phyloP scores from a whole-genome alignment of 257 asterid species.

The Solanum dulcamara region DNA sequence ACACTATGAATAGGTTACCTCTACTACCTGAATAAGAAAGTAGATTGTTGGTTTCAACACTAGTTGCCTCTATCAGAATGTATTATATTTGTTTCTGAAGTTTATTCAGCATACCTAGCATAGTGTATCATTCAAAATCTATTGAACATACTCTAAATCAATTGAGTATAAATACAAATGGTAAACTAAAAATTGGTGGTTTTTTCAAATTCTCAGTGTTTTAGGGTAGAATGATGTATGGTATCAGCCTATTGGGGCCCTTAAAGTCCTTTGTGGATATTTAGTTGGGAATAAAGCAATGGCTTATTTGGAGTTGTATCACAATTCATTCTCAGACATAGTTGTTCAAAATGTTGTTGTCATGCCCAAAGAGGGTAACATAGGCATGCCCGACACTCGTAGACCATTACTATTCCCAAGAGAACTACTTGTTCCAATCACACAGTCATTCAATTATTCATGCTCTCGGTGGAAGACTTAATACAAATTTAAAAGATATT shows the following conservation, averaged over 20 bases:
- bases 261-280: not conserved
- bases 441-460: no score
- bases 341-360: not conserved
- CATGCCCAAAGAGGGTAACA: no score
- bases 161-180: not conserved
- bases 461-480: no score
- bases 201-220: not conserved
- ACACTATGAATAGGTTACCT: no score
- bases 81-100: no score
- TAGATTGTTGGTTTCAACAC: conserved; percentile 5
- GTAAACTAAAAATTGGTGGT: not conserved
- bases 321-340: not conserved
- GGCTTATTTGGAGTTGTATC: not conserved
- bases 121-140: not conserved
- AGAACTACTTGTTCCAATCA: no score
- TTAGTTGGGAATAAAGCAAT: not conserved
- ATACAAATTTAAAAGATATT: no score
- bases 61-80: not conserved
- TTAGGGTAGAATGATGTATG: not conserved
- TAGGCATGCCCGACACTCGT: no score
- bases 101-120: no score
- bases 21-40: no score
- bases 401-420: no score
- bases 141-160: not conserved
- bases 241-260: no score